These are phyloP conservation scores for Candida glucosophila DNA, from an alignment of 1,139 yeast species.

Conservation along the genomic window DNA sequence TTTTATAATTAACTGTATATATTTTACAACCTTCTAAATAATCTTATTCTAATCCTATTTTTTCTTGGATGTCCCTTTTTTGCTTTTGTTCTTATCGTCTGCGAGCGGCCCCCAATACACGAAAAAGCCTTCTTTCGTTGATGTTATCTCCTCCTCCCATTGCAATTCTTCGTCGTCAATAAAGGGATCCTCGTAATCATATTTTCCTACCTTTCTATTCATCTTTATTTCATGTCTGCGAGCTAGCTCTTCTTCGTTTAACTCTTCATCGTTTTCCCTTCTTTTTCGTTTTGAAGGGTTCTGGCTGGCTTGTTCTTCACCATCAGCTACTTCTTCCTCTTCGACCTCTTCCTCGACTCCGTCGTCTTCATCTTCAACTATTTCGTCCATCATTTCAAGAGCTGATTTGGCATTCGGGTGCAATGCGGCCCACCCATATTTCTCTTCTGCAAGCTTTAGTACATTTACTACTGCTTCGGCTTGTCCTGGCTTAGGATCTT, in stretches of 20 bases:
- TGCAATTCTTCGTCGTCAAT: slow-evolving; percentile 89
- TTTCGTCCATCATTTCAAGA: slow-evolving; percentile 54
- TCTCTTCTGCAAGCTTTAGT: slow-evolving; percentile 71
- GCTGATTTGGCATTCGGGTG: slow-evolving; percentile 63
- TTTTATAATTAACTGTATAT: slow-evolving; percentile 1
- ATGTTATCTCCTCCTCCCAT: slow-evolving; percentile 90
- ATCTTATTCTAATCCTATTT: slow-evolving; percentile 9
- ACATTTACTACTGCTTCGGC: slow-evolving; percentile 75
- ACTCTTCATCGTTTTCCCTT: slow-evolving; percentile 31
- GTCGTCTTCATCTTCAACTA: slow-evolving; percentile 52
- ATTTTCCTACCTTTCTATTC: slow-evolving; percentile 75
- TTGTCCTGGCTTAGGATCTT: slow-evolving; percentile 50
- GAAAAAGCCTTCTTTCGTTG: slow-evolving; percentile 92
- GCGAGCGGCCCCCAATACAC: slow-evolving; percentile 92
- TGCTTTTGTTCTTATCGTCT: slow-evolving; percentile 39
- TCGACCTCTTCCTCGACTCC: slow-evolving; percentile 54
- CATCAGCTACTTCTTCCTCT: slow-evolving; percentile 24
- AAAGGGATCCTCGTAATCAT: slow-evolving; percentile 90
- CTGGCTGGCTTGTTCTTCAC: slow-evolving; percentile 16
- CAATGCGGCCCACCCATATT: slow-evolving; percentile 70
- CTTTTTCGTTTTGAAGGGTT: slow-evolving; percentile 13
- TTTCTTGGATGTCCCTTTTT: slow-evolving; percentile 13
- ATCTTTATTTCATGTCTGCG: slow-evolving; percentile 37
- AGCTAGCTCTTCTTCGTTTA: slow-evolving; percentile 39
- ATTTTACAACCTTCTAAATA: no score